These are phyloP conservation scores for Fraxinus ornus DNA, from an alignment of 305 asterid genomes.

Conservation along the genomic window DNA sequence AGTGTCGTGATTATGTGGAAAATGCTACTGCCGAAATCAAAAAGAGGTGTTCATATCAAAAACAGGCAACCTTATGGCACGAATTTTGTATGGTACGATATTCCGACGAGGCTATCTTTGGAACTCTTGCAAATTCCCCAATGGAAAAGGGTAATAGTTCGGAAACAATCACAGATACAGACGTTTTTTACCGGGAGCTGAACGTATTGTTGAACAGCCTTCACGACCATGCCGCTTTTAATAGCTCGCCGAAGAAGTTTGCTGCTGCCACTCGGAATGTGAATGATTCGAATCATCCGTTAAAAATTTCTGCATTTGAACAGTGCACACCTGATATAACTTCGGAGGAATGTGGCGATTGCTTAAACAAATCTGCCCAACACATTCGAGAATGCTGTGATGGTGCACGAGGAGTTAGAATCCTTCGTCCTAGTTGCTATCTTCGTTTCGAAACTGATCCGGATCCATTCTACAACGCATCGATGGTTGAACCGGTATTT, in stretches of 20 bases:
- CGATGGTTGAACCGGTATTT: conserved; percentile 20
- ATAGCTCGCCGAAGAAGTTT: conserved; percentile 27
- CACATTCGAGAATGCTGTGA: not conserved
- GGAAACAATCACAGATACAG: conserved; percentile 21
- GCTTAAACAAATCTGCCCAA: not conserved
- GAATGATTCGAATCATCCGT: conserved; percentile 6
- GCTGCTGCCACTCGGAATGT: conserved; percentile 15
- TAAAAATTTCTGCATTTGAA: conserved; percentile 17
- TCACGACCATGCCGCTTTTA: conserved; percentile 19
- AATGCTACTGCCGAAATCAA: not conserved
- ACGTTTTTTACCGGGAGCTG: not conserved
- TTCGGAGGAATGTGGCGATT: conserved; percentile 11
- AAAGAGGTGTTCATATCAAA: not conserved
- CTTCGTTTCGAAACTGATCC: conserved; percentile 21
- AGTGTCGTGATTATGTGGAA: not conserved
- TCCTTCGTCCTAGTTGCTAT: conserved; percentile 30
- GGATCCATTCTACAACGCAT: conserved; percentile 16
- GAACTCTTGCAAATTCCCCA: not conserved
- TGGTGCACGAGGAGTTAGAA: conserved; percentile 14
- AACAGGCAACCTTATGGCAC: not conserved
- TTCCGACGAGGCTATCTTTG: too few species aligned
- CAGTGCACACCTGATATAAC: conserved; percentile 51
- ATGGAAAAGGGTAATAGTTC: too few species aligned
- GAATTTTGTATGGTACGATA: not conserved
- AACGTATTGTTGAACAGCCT: conserved; percentile 8